Evolutionary conservation across 2,329 filamentous ascomycete genomes (phyloP), one percentile per base, ranked within the genome.

Genomic region (Pyricularia sp.): DNA sequence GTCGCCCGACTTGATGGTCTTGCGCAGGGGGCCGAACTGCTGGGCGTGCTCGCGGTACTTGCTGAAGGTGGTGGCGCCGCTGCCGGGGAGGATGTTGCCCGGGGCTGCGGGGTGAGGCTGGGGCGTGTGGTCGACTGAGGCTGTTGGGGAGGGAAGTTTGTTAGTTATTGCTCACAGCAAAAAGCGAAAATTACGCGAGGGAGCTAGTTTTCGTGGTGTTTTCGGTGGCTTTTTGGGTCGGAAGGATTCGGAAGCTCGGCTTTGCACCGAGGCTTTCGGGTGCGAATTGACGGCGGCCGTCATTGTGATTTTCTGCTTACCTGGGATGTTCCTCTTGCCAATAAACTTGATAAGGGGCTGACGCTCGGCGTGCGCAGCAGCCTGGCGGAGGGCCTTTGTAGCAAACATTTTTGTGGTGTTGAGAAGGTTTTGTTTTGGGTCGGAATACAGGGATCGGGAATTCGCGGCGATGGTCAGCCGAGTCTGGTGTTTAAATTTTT

Each of bases 21-120:
- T 87, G 79, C 85, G 85, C 70, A 94, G 85, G 20, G 91, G 91
- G 42, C 91, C 91, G 77, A 93, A 90, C 80, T 92, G 90, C 79
- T 91, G 90, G 70, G 89, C 90, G 77, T 90, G 88, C 79, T 92
- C 86, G 76, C 91, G 90, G 84, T 94, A 94, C 75, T 85, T 85
- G 78, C 89, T 90, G 82, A 94, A 94, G 70, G 85, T 87, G 72
- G 84, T 79, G 71, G 78, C 75, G 74, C 85, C 86, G 75, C 78
- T 78, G 69, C 81, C 74, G 61, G 91, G 91, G 28, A 93, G 88
- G 42, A 83, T 80, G 75, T 87, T 81, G 50, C 83, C 84, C 64
- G 90, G 90, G 31, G 90, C 89, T 70, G 89, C 90, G 58, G 91
- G 91, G 82, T 93, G 91, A 73, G 87, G 86, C 73, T 88, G 85